Percentiles rank a stretch among this genome's conserved stretches.
phyloP scores from a whole-genome alignment of 2,329 filamentous ascomycete species.

The Aspergillus eucalypticola region DNA sequence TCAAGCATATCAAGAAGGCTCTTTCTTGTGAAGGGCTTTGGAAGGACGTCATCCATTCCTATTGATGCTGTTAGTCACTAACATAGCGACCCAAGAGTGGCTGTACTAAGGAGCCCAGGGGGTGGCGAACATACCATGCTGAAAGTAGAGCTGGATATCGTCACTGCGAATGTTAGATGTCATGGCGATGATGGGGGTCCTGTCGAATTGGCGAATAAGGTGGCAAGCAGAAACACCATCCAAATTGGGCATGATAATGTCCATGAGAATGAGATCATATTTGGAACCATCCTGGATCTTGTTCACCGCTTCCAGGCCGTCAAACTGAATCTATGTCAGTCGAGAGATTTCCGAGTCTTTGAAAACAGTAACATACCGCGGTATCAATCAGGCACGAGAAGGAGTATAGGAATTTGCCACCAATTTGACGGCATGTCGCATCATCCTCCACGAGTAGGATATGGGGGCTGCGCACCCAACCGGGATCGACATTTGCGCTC shows the following conservation, averaged over 20 bases:
- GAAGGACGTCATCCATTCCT: slow-evolving; percentile 98
- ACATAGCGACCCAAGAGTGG: background rate
- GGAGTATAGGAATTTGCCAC: slow-evolving; percentile 66
- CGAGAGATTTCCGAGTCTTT: background rate
- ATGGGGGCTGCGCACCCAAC: slow-evolving; percentile 68
- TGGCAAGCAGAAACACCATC: slow-evolving; percentile 94
- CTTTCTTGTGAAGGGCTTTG: slow-evolving; percentile 92
- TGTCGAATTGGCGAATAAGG: slow-evolving; percentile 84
- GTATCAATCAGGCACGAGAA: slow-evolving; percentile 65
- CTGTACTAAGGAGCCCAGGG: background rate
- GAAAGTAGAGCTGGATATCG: slow-evolving; percentile 95
- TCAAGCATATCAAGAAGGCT: slow-evolving; percentile 82
- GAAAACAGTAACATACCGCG: slow-evolving; percentile 51
- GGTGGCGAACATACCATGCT: slow-evolving; percentile 71
- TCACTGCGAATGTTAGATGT: slow-evolving; percentile 97
- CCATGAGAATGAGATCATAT: slow-evolving; percentile 77
- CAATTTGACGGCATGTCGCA: slow-evolving; percentile 66
- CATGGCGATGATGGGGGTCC: slow-evolving; percentile 92
- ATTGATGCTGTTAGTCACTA: slow-evolving; percentile 25
- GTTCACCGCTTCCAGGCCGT: slow-evolving; percentile 88
- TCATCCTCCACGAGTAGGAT: slow-evolving; percentile 89
- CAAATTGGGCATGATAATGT: slow-evolving; percentile 95
- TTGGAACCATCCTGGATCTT: slow-evolving; percentile 70
- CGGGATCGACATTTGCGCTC: slow-evolving; percentile 61
- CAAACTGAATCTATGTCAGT: slow-evolving; percentile 57